phyloP scores from a whole-genome alignment of 331 rosid genomes.

The Phaseolus coccineus region DNA sequence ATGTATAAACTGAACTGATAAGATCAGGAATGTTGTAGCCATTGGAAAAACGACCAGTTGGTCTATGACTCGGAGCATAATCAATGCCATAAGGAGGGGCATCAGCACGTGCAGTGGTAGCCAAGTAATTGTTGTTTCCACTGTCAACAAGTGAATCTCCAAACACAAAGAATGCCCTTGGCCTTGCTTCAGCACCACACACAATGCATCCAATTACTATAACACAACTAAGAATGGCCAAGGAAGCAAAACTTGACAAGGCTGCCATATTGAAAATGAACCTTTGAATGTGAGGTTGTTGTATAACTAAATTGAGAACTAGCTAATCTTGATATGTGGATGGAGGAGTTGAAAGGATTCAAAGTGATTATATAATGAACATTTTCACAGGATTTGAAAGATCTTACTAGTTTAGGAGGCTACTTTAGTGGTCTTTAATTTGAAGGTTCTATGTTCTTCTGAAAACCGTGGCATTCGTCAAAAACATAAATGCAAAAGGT shows the following conservation, averaged over 20 bases:
- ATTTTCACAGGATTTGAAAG: neutral
- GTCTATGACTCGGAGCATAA: neutral
- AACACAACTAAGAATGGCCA: slow-evolving; percentile 23
- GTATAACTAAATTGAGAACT: neutral
- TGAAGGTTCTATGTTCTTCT: slow-evolving; percentile 8
- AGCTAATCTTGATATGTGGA: neutral
- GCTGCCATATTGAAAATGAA: slow-evolving; percentile 41
- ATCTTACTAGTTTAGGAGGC: slow-evolving; percentile 44
- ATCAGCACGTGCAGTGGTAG: slow-evolving; percentile 14
- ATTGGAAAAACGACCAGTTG: slow-evolving; percentile 50
- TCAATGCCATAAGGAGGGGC: slow-evolving; percentile 15
- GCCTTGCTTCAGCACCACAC: slow-evolving; percentile 24
- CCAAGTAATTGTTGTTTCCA: slow-evolving; percentile 57
- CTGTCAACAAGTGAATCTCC: slow-evolving; percentile 77
- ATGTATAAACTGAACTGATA: slow-evolving; percentile 51
- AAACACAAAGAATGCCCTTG: slow-evolving; percentile 68
- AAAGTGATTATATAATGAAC: slow-evolving; percentile 39
- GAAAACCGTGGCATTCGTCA: slow-evolving; percentile 24
- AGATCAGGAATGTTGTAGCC: slow-evolving; percentile 76
- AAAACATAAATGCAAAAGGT: slow-evolving; percentile 26
- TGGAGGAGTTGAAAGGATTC: neutral
- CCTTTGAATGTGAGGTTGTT: neutral
- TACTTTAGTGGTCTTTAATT: slow-evolving; percentile 34
- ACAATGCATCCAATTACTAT: neutral
- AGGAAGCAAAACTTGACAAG: slow-evolving; percentile 19